Base-by-base conservation (phyloP, 2,329 filamentous ascomycete genomes). In the Thielaviopsis punctulata region DNA sequence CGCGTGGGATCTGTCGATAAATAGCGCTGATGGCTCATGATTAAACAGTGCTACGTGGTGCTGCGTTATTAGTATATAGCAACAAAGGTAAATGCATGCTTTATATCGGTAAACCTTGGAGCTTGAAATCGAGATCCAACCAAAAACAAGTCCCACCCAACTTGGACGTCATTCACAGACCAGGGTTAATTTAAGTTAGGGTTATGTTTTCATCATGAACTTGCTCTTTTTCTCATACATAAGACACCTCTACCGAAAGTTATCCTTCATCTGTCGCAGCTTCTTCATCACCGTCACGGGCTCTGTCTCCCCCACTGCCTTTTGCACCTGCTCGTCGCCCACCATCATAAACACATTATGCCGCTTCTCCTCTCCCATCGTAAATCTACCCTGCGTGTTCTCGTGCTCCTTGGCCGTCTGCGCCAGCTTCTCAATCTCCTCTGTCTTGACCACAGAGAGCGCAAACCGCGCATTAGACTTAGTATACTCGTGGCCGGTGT, bases 261-360 rank as follows among this genome's bases (percentile, higher is more conserved):
- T 77, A 63, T 93, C 89, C 79, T 96, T 98, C 82, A 94, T 82
- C 66, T 93, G 86, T 52, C 92, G 75, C 61, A 96, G 69, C 60
- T 82, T 82, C 27, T 75, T 76, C 85, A 98, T 95, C 15, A 95
- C 88, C 48, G 84, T 79, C 1, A 90, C 73, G 0, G 88, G 82
- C 41, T 89, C 77, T 0, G 77, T 86, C 69, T 87, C 80, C 43
- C 87, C 87, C 0, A 87, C 92, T 10, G 76, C 82, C 67, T 87
- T 84, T 62, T 93, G 86, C 51, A 98, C 82, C 56, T 77, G 77
- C 0, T 87, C 84, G 60, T 95, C 84, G 59, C 83, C 73, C 33
- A 93, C 75, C 59, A 85, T 77, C 92, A 98, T 96, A 62, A 98
- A 98, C 1, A 95, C 86, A 62, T 98, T 98, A 66, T 96, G 88